Percentiles rank a stretch among this genome's conserved stretches.
Evolutionary conservation across 257 asterid species (phyloP).

Genomic region (Handroanthus guayacan): DNA sequence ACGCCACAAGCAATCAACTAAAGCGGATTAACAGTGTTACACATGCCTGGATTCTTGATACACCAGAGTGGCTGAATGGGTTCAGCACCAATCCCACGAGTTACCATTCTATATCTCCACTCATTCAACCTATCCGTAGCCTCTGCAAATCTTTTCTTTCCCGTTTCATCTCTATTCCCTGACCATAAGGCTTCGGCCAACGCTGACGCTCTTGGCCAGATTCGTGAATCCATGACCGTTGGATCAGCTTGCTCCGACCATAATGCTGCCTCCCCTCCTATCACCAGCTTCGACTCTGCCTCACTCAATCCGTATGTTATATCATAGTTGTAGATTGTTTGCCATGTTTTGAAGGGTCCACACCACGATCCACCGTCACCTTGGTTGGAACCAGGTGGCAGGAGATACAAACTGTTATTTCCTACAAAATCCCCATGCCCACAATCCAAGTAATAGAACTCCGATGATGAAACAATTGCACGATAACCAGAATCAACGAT

Average conservation of each 20-base stretch:
- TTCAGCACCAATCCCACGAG: constrained; percentile 80
- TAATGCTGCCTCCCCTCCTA: constrained; percentile 90
- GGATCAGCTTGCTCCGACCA: constrained; percentile 98
- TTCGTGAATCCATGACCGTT: constrained; percentile 77
- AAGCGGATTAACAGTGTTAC: constrained; percentile 62
- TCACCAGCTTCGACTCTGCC: constrained; percentile 66
- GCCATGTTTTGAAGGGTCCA: constrained; percentile 95
- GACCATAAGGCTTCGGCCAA: constrained; percentile 91
- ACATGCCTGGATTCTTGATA: constrained; percentile 83
- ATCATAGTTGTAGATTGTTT: constrained; percentile 79
- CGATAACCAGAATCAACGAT: constrained; percentile 73
- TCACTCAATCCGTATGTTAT: constrained; percentile 64
- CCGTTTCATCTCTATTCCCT: constrained; percentile 70
- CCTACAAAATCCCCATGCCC: constrained; percentile 89
- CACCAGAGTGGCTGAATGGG: constrained; percentile 99
- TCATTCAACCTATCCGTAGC: constrained; percentile 85
- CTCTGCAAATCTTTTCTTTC: constrained; percentile 80
- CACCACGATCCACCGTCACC: constrained; percentile 96
- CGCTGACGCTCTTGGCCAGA: constrained; percentile 93
- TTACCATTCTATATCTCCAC: constrained; percentile 91
- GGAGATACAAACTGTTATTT: constrained; percentile 62
- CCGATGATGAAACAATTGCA: constrained; percentile 80
- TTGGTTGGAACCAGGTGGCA: constrained; percentile 64
- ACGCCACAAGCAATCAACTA: constrained; percentile 7
- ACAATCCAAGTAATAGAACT: constrained; percentile 81